phyloP scores from a whole-genome alignment of 768 basidiomycete genomes.

The Agaricus blazei region DNA sequence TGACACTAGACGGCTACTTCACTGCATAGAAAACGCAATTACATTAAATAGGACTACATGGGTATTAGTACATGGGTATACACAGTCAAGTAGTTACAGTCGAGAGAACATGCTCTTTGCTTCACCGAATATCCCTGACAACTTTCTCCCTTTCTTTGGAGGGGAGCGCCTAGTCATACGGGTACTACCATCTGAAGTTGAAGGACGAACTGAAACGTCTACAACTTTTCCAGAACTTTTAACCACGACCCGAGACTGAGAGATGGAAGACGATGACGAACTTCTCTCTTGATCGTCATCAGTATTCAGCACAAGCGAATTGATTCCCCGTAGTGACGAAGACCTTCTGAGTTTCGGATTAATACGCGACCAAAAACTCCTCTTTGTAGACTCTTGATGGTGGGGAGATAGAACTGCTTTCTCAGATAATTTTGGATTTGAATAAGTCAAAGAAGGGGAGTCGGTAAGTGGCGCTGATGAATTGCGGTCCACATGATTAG shows the following conservation, averaged over 20 bases:
- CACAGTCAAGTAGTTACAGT: neutral
- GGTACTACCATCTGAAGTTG: neutral
- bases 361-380: slow-evolving; percentile 5
- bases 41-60: no score
- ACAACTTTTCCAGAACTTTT: neutral
- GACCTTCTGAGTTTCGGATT: neutral
- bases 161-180: neutral
- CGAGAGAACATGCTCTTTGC: neutral
- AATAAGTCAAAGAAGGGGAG: neutral
- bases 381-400: neutral
- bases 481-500: neutral
- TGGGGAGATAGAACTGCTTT: neutral
- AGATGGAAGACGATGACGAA: neutral
- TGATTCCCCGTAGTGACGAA: neutral
- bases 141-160: neutral
- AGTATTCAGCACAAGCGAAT: neutral
- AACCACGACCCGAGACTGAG: neutral
- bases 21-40: no score
- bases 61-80: neutral
- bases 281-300: neutral
- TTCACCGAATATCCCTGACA: neutral
- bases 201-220: neutral
- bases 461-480: slow-evolving; percentile 1
- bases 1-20: no score
- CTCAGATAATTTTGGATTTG: neutral